phyloP scores from a whole-genome alignment of 2,329 filamentous ascomycete genomes.

The Fusarium abutilonis region DNA sequence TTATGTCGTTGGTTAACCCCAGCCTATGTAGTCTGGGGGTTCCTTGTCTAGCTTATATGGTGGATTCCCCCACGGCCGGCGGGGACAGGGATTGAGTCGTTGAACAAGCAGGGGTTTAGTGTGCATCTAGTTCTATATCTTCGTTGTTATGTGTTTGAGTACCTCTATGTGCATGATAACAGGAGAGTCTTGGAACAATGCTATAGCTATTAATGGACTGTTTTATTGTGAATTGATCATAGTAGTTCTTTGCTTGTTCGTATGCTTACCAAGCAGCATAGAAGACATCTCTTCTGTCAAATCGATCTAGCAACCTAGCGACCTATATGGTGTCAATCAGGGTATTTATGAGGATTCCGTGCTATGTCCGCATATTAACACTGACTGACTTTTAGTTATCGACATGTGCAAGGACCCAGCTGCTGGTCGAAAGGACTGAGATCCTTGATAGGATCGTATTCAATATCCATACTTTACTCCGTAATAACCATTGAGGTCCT shows the following conservation, averaged over 20 bases:
- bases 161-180: too few species aligned
- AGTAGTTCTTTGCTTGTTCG: too few species aligned
- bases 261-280: too few species aligned
- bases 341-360: constrained; percentile 14
- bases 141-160: too few species aligned
- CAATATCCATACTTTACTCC: too few species aligned
- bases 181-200: too few species aligned
- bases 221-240: too few species aligned
- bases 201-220: too few species aligned
- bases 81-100: neutral
- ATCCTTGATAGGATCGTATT: too few species aligned
- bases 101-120: neutral
- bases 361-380: neutral
- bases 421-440: neutral
- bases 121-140: too few species aligned
- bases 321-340: constrained; percentile 1
- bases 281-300: neutral
- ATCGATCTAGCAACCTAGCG: too few species aligned
- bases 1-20: neutral
- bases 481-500: too few species aligned
- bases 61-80: neutral
- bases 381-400: neutral
- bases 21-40: neutral
- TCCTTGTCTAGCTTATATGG: neutral
- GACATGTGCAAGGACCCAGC: neutral